Evolutionary conservation across 176 grass and related monocot species (phyloP).

Genomic region (Otatea glauca): DNA sequence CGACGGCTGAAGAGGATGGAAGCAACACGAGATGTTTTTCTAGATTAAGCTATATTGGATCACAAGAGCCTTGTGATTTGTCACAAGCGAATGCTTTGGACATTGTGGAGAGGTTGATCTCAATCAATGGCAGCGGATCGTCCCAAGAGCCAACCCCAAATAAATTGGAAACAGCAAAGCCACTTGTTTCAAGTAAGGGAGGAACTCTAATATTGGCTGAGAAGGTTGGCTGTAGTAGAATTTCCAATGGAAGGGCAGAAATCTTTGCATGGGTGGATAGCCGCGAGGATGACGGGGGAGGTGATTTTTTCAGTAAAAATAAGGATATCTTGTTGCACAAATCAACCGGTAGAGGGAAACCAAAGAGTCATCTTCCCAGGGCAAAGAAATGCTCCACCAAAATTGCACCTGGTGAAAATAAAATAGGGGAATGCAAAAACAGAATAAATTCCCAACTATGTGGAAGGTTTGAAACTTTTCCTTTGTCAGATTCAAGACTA

Average conservation of each 20-base stretch:
- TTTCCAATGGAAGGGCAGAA: slow-evolving; percentile 45
- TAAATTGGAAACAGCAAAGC: slow-evolving; percentile 46
- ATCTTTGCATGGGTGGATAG: slow-evolving; percentile 72
- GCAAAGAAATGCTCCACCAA: slow-evolving; percentile 39
- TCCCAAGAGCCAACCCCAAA: slow-evolving; percentile 59
- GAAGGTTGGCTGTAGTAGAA: slow-evolving; percentile 44
- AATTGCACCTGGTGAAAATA: slow-evolving; percentile 10
- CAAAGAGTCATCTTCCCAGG: slow-evolving; percentile 37
- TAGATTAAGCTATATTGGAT: slow-evolving; percentile 72
- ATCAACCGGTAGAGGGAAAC: slow-evolving; percentile 33
- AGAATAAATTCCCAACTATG: slow-evolving; percentile 9
- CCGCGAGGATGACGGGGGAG: slow-evolving; percentile 68
- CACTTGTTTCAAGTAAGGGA: slow-evolving; percentile 52
- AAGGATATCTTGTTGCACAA: slow-evolving; percentile 60
- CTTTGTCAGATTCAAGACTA: slow-evolving; percentile 55
- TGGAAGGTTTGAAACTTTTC: slow-evolving; percentile 44
- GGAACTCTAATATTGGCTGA: slow-evolving; percentile 65
- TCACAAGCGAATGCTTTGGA: slow-evolving; percentile 85
- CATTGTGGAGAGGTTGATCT: slow-evolving; percentile 77
- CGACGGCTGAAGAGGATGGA: slow-evolving; percentile 33
- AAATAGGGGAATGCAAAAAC: slow-evolving; percentile 16
- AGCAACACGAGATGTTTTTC: slow-evolving; percentile 25
- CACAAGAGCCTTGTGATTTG: slow-evolving; percentile 73
- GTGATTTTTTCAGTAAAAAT: slow-evolving; percentile 69
- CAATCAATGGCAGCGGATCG: slow-evolving; percentile 51